A percentile compares a stretch with the other conserved stretches of the same genome.
Conservation (phyloP, 225 moss, liverwort and hornwort species). For the Ulota crispa region DNA sequence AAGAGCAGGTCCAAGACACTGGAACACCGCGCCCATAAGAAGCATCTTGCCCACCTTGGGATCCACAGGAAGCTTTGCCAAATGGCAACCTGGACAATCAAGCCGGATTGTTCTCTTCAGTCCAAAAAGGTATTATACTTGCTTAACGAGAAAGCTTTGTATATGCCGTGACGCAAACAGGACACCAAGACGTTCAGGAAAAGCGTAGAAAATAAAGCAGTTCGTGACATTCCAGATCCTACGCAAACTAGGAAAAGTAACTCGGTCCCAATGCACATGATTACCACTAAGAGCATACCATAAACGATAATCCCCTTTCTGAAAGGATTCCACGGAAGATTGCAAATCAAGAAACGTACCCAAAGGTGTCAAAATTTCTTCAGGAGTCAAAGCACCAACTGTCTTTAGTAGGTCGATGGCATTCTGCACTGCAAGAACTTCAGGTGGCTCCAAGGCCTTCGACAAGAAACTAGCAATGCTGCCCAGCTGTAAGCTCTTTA, state of each 20-base stretch:
- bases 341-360: slow-evolving; percentile 43
- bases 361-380: slow-evolving; percentile 81
- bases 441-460: slow-evolving; percentile 96
- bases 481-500: slow-evolving; percentile 85
- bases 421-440: slow-evolving; percentile 95
- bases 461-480: slow-evolving; percentile 77
- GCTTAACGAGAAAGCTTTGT: background rate
- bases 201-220: background rate
- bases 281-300: background rate
- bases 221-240: slow-evolving; percentile 9
- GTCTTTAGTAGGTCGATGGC: slow-evolving; percentile 89
- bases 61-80: slow-evolving; percentile 89
- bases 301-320: background rate
- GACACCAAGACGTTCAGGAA: background rate
- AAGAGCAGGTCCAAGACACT: slow-evolving; percentile 93
- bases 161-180: background rate
- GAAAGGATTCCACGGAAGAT: background rate
- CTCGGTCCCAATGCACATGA: background rate
- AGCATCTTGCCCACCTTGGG: slow-evolving; percentile 99
- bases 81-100: slow-evolving; percentile 82
- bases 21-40: slow-evolving; percentile 98
- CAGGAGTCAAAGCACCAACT: slow-evolving; percentile 80
- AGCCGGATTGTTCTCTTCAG: slow-evolving; percentile 6
- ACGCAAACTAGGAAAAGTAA: background rate
- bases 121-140: background rate